These are phyloP conservation scores for Fusarium penzigii DNA, from an alignment of 2,329 filamentous ascomycete species.

Conservation along the genomic window DNA sequence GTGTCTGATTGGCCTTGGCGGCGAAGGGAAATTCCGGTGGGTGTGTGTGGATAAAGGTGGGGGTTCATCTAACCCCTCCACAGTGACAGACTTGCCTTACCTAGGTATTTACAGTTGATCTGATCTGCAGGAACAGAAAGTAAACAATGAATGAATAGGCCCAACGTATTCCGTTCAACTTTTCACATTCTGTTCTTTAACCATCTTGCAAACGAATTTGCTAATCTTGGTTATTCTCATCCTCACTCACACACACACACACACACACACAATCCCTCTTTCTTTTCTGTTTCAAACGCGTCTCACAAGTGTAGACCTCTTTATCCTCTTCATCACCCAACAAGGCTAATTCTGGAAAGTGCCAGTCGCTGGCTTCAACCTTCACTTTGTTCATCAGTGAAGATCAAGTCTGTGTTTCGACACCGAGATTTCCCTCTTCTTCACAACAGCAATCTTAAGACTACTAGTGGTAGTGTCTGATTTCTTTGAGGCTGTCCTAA, in stretches of 20 bases:
- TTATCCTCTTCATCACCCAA: not conserved
- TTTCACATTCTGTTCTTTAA: too few relatives aligned
- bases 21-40: slow-evolving; percentile 31
- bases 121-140: too few relatives aligned
- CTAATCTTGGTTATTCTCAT: too few relatives aligned
- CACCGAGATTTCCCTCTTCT: slow-evolving; percentile 5
- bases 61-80: not conserved
- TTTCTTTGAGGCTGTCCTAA: not conserved
- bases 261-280: too few relatives aligned
- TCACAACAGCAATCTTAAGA: not conserved
- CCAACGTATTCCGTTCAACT: too few relatives aligned
- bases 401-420: slow-evolving; percentile 7
- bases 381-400: slow-evolving; percentile 5
- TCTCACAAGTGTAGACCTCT: slow-evolving; percentile 1
- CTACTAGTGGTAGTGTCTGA: not conserved
- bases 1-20: slow-evolving; percentile 30
- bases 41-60: slow-evolving; percentile 6
- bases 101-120: too few relatives aligned
- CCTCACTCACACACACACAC: too few relatives aligned
- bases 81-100: too few relatives aligned
- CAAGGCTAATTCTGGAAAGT: not conserved
- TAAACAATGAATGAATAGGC: too few relatives aligned
- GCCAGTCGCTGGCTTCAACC: not conserved
- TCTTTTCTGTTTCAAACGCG: not conserved
- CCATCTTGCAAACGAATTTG: too few relatives aligned